Percentiles rank a stretch among this genome's conserved stretches.
These are phyloP conservation scores for Populus hybrid DNA, from an alignment of 441 rosid genomes.

Conservation along the genomic window DNA sequence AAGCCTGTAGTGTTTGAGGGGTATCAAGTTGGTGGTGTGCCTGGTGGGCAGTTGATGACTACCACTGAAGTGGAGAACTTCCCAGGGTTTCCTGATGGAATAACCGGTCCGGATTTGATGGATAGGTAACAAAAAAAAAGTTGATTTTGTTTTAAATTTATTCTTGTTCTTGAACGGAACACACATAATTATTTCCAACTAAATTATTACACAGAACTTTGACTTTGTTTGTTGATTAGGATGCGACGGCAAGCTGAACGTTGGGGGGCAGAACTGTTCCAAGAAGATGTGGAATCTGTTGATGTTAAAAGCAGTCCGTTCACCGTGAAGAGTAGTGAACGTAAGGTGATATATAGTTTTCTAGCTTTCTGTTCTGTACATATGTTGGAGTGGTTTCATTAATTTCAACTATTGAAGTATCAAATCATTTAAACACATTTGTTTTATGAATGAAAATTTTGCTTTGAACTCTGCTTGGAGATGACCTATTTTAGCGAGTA, in stretches of 20 bases:
- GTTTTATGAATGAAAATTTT: not conserved
- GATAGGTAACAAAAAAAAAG: conserved; percentile 48
- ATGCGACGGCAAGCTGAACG: conserved; percentile 95
- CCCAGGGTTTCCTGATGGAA: conserved; percentile 96
- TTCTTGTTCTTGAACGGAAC: not conserved
- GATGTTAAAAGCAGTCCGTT: conserved; percentile 65
- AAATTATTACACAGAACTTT: conserved; percentile 13
- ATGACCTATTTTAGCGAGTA: not conserved
- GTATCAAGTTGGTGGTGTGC: conserved; percentile 94
- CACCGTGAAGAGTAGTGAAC: conserved; percentile 77
- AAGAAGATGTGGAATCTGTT: conserved; percentile 86
- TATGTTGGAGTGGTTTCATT: not conserved
- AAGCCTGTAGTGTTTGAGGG: conserved; percentile 98
- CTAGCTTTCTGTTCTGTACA: conserved; percentile 4
- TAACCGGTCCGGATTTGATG: conserved; percentile 99
- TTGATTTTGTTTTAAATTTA: not conserved
- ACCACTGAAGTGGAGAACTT: conserved; percentile 98
- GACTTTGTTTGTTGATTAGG: conserved; percentile 38
- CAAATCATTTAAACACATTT: not conserved
- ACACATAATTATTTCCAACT: not conserved
- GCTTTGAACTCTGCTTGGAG: conserved; percentile 1
- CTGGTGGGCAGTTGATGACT: conserved; percentile 98
- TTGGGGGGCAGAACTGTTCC: conserved; percentile 94
- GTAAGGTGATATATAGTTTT: conserved; percentile 59
- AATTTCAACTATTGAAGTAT: not conserved